A percentile compares a stretch with the other conserved stretches of the same genome.
Evolutionary conservation across 768 basidiomycete genomes (phyloP).

Genomic region (Lepiota subincarnata): DNA sequence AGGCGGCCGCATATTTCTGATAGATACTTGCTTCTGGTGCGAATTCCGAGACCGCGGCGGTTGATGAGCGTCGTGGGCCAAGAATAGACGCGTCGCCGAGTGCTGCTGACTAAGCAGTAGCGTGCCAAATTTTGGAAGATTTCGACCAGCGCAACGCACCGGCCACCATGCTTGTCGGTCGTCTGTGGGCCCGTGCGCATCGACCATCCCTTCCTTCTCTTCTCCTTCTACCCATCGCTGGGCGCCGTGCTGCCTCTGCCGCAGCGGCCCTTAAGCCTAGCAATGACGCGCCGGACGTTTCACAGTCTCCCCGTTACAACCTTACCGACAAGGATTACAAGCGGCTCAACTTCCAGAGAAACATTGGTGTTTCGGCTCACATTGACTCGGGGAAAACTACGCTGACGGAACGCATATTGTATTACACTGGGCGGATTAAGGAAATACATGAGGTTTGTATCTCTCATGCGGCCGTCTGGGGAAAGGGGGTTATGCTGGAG

Average conservation of each 20-base stretch:
- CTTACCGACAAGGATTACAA: conserved; percentile 63
- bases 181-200: conserved; percentile 2
- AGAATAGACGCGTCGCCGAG: background rate
- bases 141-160: background rate
- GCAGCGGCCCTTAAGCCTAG: conserved; percentile 38
- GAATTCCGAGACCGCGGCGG: no score
- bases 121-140: conserved; percentile 6
- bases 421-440: conserved; percentile 91
- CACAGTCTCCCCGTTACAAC: conserved; percentile 27
- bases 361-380: conserved; percentile 94
- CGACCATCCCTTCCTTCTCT: conserved; percentile 6
- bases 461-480: background rate
- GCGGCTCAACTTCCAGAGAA: conserved; percentile 75
- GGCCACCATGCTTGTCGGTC: conserved; percentile 9
- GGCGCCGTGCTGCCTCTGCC: conserved; percentile 38
- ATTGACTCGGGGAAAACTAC: conserved; percentile 99
- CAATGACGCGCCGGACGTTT: conserved; percentile 17
- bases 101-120: conserved; percentile 11
- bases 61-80: no score
- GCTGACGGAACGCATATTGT: conserved; percentile 91
- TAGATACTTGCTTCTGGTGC: no score
- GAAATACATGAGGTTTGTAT: conserved; percentile 91
- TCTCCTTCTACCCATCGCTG: background rate
- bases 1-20: no score
- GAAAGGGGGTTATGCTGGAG: background rate